phyloP scores from a whole-genome alignment of 1,284 basidiomycete genomes.

The Cutaneotrichosporon curvatum region DNA sequence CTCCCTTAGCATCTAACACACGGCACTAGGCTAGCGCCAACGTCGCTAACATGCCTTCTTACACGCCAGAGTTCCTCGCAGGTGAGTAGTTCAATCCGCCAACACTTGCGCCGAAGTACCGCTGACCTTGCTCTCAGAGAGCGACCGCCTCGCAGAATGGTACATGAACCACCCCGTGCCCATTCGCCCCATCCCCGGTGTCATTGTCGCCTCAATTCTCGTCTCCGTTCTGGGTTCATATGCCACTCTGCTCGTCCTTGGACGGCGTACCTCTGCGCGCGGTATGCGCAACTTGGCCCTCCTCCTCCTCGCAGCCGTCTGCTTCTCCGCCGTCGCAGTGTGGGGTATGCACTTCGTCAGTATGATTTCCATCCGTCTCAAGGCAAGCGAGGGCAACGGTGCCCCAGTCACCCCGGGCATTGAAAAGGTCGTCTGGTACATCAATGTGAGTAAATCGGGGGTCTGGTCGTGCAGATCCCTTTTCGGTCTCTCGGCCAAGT shows the following conservation, averaged over 20 bases:
- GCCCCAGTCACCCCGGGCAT: background rate
- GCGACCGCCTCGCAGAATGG: constrained; percentile 37
- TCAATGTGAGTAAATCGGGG: constrained; percentile 25
- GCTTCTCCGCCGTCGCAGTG: constrained; percentile 79
- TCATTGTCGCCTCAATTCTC: constrained; percentile 49
- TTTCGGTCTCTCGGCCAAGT: no score
- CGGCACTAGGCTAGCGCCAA: background rate
- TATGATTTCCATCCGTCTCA: constrained; percentile 46
- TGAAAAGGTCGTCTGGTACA: constrained; percentile 40
- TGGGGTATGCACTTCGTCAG: constrained; percentile 52
- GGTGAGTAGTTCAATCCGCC: background rate
- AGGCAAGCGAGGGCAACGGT: background rate
- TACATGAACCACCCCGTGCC: constrained; percentile 44
- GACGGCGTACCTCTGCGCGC: constrained; percentile 45
- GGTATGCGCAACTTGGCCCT: constrained; percentile 47
- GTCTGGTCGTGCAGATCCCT: no score
- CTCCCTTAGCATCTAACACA: no score
- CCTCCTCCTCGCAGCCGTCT: constrained; percentile 57
- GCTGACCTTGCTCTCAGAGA: constrained; percentile 26
- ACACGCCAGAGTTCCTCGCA: background rate
- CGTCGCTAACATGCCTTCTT: background rate
- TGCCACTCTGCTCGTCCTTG: constrained; percentile 48
- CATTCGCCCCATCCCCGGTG: constrained; percentile 44
- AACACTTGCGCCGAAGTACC: background rate
- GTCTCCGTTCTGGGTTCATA: constrained; percentile 50